A percentile compares a stretch with the other conserved stretches of the same genome.
Conservation (phyloP, 164 flowering plant genomes). For the Dillenia suffruticosa region DNA sequence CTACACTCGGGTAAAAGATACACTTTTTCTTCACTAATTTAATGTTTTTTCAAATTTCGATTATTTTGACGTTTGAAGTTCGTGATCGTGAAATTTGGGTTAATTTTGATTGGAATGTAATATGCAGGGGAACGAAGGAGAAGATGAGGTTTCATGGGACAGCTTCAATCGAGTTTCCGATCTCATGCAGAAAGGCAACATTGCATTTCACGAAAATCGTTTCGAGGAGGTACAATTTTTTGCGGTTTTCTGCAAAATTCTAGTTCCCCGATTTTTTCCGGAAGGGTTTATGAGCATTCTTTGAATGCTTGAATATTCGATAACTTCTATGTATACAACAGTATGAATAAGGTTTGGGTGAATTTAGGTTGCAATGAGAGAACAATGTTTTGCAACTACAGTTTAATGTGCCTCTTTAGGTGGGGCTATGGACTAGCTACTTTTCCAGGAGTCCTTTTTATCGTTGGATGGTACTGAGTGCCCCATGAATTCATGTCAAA, state of each 20-base stretch:
- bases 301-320: too few species aligned
- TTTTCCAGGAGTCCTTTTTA: too few species aligned
- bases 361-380: too few species aligned
- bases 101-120: slow-evolving; percentile 3
- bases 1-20: slow-evolving; percentile 37
- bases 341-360: too few species aligned
- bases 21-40: background rate
- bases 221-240: slow-evolving; percentile 42
- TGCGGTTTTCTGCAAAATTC: background rate
- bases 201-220: slow-evolving; percentile 50
- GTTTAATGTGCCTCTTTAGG: too few species aligned
- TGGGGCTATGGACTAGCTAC: too few species aligned
- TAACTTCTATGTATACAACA: too few species aligned
- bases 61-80: slow-evolving; percentile 1
- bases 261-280: background rate
- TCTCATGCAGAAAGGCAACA: slow-evolving; percentile 59
- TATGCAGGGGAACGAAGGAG: slow-evolving; percentile 55
- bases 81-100: background rate
- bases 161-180: slow-evolving; percentile 43
- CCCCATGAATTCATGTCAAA: too few species aligned
- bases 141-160: slow-evolving; percentile 38
- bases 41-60: background rate
- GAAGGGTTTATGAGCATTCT: too few species aligned
- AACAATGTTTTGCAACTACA: too few species aligned
- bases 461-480: too few species aligned